Conservation (phyloP, 169 alveolate genomes). For the Cytauxzoon felis region DNA sequence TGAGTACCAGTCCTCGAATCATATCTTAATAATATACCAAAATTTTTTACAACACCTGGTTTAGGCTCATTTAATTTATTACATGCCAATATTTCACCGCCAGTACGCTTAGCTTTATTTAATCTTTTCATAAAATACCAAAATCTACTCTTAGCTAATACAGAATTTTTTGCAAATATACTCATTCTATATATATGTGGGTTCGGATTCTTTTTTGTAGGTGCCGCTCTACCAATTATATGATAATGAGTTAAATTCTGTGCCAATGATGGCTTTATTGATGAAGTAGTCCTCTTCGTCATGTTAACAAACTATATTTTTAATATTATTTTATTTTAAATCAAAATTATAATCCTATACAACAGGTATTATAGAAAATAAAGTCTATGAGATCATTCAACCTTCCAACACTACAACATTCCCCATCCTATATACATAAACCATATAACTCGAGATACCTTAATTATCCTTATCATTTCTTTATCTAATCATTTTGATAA, state of each 20-base stretch:
- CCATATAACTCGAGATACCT: too few relatives aligned
- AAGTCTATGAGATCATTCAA: too few relatives aligned
- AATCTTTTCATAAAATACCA: slow-evolving; percentile 96
- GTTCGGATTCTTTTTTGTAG: slow-evolving; percentile 89
- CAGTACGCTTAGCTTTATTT: slow-evolving; percentile 90
- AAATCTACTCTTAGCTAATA: slow-evolving; percentile 95
- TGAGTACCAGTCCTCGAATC: slow-evolving; percentile 97
- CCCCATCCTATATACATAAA: too few relatives aligned
- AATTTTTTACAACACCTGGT: slow-evolving; percentile 90
- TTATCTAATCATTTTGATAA: too few relatives aligned
- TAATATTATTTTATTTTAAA: too few relatives aligned
- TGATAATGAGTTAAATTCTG: slow-evolving; percentile 85
- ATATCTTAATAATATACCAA: slow-evolving; percentile 95
- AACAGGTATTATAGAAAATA: too few relatives aligned
- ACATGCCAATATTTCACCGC: slow-evolving; percentile 95
- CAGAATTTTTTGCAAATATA: slow-evolving; percentile 94
- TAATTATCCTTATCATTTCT: too few relatives aligned
- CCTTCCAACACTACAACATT: too few relatives aligned
- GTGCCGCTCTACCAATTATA: slow-evolving; percentile 94
- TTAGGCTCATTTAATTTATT: slow-evolving; percentile 82
- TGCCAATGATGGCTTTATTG: slow-evolving; percentile 72
- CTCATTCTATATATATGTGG: slow-evolving; percentile 92
- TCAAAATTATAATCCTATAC: too few relatives aligned
- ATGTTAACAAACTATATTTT: too few relatives aligned
- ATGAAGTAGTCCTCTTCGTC: slow-evolving; percentile 62